Evolutionary conservation across 768 basidiomycete genomes (phyloP).

Genomic region (Cystobasidium ongulense): DNA sequence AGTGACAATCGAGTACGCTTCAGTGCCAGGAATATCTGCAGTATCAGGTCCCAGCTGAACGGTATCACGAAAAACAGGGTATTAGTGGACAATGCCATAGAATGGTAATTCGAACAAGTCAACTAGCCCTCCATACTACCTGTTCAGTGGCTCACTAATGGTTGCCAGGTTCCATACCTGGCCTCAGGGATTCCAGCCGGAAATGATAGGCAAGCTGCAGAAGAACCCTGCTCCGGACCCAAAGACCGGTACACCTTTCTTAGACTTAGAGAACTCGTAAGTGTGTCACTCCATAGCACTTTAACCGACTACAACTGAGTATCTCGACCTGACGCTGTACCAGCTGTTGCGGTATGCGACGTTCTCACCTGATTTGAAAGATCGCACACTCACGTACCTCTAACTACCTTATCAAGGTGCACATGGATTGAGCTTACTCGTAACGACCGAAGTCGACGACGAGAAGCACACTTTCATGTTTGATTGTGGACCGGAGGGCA

Average conservation of each 20-base stretch:
- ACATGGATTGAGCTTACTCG: slow-evolving; percentile 72
- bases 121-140: neutral
- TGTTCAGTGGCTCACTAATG: neutral
- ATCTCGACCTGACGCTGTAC: too few relatives aligned
- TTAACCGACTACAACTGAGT: slow-evolving; percentile 61
- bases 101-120: slow-evolving; percentile 48
- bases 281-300: neutral
- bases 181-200: slow-evolving; percentile 68
- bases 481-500: slow-evolving; percentile 73
- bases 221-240: slow-evolving; percentile 49
- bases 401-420: slow-evolving; percentile 45
- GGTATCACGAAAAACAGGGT: slow-evolving; percentile 41
- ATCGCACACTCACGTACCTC: neutral
- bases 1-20: slow-evolving; percentile 14
- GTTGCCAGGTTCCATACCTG: slow-evolving; percentile 51
- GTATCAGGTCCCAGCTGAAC: neutral
- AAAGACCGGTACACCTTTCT: slow-evolving; percentile 55
- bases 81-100: slow-evolving; percentile 67
- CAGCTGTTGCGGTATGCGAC: slow-evolving; percentile 50
- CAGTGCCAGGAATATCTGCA: neutral
- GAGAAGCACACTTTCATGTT: slow-evolving; percentile 58
- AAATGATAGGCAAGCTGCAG: slow-evolving; percentile 59
- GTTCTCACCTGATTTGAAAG: neutral
- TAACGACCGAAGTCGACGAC: slow-evolving; percentile 54
- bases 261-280: slow-evolving; percentile 59